Evolutionary conservation across 441 rosid species (phyloP).

Genomic region (Rhodomyrtus psidioides): DNA sequence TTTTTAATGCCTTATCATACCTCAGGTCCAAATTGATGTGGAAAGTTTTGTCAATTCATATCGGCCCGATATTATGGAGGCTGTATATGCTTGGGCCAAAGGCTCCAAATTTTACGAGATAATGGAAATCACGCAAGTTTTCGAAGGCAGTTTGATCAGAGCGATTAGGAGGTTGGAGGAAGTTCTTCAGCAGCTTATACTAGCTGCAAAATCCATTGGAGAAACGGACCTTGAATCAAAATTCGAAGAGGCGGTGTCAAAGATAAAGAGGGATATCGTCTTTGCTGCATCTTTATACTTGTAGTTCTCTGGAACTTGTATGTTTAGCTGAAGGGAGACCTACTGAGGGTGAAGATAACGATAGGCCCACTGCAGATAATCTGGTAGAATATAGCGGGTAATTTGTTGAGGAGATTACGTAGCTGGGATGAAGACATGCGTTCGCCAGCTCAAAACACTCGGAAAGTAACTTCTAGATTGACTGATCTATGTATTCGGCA

Average conservation of each 20-base stretch:
- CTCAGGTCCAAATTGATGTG: constrained; percentile 82
- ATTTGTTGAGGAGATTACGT: background rate
- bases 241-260: constrained; percentile 88
- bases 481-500: background rate
- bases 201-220: constrained; percentile 83
- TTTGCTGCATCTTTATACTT: constrained; percentile 96
- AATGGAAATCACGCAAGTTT: constrained; percentile 86
- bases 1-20: background rate
- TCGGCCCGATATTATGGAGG: constrained; percentile 94
- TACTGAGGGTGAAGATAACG: background rate
- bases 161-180: constrained; percentile 98
- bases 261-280: constrained; percentile 93
- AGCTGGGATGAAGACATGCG: background rate
- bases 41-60: constrained; percentile 79
- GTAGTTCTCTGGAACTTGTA: constrained; percentile 9
- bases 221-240: constrained; percentile 78
- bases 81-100: constrained; percentile 88
- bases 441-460: background rate
- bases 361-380: background rate
- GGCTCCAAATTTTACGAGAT: constrained; percentile 94
- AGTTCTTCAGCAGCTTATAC: constrained; percentile 93
- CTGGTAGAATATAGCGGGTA: background rate
- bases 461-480: background rate
- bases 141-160: constrained; percentile 96
- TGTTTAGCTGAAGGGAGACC: background rate